A percentile compares a stretch with the other conserved stretches of the same genome.
Conservation (phyloP, 163 green algal genomes). For the Volvox carteri region DNA sequence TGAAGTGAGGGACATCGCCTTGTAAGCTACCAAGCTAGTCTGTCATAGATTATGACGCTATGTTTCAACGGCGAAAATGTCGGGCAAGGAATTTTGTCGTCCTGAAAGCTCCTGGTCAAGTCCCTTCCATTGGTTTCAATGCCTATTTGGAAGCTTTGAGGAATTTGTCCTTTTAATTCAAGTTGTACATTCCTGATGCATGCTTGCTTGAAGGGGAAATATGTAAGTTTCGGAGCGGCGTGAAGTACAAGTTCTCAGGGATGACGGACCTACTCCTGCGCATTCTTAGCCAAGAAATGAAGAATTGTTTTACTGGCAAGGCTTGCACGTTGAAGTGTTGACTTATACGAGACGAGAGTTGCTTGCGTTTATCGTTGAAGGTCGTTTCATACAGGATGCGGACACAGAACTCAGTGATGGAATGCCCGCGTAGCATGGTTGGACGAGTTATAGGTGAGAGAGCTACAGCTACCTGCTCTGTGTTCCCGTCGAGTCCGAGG, state of each 20-base stretch:
- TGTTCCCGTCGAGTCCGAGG: background rate
- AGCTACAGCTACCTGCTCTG: background rate
- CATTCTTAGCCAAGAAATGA: background rate
- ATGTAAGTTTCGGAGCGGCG: background rate
- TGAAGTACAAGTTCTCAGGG: slow-evolving; percentile 24
- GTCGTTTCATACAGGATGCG: slow-evolving; percentile 23
- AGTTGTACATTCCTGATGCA: background rate
- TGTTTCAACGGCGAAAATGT: too few relatives aligned
- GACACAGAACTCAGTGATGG: slow-evolving; percentile 53
- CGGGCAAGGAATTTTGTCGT: background rate
- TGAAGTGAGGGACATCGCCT: too few relatives aligned
- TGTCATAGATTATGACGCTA: too few relatives aligned
- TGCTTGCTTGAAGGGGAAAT: background rate
- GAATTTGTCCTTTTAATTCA: background rate
- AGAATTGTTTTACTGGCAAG: background rate
- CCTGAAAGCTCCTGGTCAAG: background rate
- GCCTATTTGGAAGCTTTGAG: background rate
- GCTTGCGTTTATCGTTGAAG: slow-evolving; percentile 7
- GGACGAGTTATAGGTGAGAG: slow-evolving; percentile 74
- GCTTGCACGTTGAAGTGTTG: background rate
- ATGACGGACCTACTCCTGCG: background rate
- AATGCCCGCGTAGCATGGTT: slow-evolving; percentile 79
- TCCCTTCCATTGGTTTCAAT: background rate
- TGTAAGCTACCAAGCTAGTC: too few relatives aligned
- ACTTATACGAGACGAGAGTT: slow-evolving; percentile 3